Percentiles rank a stretch among this genome's conserved stretches.
Evolutionary conservation across 306 rosid species (phyloP).

Genomic region (Biancaea sappan): DNA sequence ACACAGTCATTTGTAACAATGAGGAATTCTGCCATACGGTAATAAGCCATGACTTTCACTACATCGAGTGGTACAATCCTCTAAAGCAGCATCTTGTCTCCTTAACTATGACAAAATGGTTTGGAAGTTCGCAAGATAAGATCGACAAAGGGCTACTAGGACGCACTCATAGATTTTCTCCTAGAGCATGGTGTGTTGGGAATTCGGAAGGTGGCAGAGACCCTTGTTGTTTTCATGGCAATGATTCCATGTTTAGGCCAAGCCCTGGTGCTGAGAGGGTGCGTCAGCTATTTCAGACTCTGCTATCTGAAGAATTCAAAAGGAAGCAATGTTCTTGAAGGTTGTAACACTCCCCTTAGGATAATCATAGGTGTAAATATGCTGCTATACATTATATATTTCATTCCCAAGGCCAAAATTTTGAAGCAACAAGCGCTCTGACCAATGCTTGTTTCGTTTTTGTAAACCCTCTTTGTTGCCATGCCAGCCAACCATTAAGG

Average conservation of each 20-base stretch:
- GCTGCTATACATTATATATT: constrained; percentile 41
- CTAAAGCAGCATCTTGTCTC: constrained; percentile 92
- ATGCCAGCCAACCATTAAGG: constrained; percentile 30
- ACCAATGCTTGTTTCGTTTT: constrained; percentile 37
- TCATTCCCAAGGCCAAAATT: constrained; percentile 47
- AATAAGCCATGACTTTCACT: constrained; percentile 91
- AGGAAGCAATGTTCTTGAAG: constrained; percentile 72
- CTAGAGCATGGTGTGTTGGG: constrained; percentile 89
- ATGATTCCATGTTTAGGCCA: constrained; percentile 68
- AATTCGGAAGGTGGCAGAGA: constrained; percentile 63
- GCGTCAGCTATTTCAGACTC: constrained; percentile 52
- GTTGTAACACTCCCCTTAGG: constrained; percentile 27
- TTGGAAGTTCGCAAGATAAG: constrained; percentile 82
- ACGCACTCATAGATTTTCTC: constrained; percentile 66
- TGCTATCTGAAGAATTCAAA: constrained; percentile 65
- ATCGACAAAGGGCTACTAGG: constrained; percentile 84
- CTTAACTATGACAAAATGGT: constrained; percentile 80
- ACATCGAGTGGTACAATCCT: constrained; percentile 98
- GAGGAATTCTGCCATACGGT: constrained; percentile 68
- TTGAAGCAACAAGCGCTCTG: constrained; percentile 43
- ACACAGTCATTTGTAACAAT: constrained; percentile 81
- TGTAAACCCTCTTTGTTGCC: constrained; percentile 15
- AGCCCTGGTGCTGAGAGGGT: constrained; percentile 85
- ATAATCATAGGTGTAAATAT: constrained; percentile 60
- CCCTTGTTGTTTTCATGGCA: constrained; percentile 73